phyloP scores from a whole-genome alignment of 257 asterid genomes.

The Solanum clarkiae region DNA sequence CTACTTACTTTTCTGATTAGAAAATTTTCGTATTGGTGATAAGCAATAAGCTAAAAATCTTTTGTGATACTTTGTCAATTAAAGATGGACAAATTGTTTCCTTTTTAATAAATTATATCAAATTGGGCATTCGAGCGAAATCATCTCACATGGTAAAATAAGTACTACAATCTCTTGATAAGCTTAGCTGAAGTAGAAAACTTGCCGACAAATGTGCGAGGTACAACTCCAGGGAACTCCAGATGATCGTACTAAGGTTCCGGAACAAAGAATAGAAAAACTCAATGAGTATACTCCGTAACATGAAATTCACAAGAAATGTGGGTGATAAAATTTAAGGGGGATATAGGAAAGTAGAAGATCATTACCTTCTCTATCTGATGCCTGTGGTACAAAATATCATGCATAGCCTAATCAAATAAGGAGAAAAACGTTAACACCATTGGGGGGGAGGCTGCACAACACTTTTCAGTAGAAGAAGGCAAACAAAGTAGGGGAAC shows the following conservation, averaged over 20 bases:
- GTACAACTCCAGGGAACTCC: conserved; percentile 95
- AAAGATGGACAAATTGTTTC: neutral
- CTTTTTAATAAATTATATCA: neutral
- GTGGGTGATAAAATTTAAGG: neutral
- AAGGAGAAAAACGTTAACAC: neutral
- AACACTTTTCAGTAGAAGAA: neutral
- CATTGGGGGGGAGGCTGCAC: neutral
- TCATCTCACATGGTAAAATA: neutral
- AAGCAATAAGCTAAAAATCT: neutral
- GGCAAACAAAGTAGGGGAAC: neutral
- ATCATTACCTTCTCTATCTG: conserved; percentile 55
- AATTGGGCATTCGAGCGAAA: neutral
- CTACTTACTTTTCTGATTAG: neutral
- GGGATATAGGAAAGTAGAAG: neutral
- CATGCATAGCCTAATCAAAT: conserved; percentile 82
- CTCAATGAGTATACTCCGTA: neutral
- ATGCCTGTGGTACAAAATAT: conserved; percentile 60
- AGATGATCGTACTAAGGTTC: conserved; percentile 77
- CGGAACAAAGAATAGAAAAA: neutral
- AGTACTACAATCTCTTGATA: neutral
- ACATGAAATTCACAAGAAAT: neutral
- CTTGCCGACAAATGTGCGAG: conserved; percentile 89
- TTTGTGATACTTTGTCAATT: neutral
- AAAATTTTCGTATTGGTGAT: neutral
- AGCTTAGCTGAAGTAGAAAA: neutral